Evolutionary conservation across 768 basidiomycete genomes (phyloP), one percentile per base, ranked within the genome.

Genomic region (Auriscalpium orientale): DNA sequence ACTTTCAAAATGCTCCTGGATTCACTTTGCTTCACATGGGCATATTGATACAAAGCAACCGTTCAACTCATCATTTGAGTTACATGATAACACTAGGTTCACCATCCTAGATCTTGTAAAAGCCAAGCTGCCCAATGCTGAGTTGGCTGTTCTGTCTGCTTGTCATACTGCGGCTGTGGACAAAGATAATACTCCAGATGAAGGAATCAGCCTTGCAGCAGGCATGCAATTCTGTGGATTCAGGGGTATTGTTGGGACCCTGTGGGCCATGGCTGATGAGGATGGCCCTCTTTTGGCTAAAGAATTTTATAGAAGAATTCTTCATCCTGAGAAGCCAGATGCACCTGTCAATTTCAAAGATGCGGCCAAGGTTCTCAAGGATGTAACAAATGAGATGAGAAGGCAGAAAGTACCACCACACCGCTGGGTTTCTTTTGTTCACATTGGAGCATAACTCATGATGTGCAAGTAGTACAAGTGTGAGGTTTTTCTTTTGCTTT

Each of bases 171-270:
- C 56, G 35, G 56, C 43, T 11, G 56, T 52, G 46, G 54, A 49
- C 9, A 51, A 53, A 13, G 16, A n/a, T 18, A 2, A n/a, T 15
- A 36, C 34, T 5, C 38, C 59, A 2, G 61, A 62, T 34, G 56
- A 62, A 38, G 59, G 50, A 11, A 36, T 62, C n/a, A 56, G 57
- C 49, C 59, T 60, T 28, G 60, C 61, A 1, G 59, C 59, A 8
- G 61, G 44, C 43, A 60, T 62, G 61, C 52, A 59, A 8, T 49
- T 54, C n/a, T 53, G 53, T 20, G 58, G 56, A 0, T 62, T 59
- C 53, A 20, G 52, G 3, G 51, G 55, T 20, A 52, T 35, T 11
- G 53, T 62, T 16, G 61, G 48, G 35, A 62, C 61, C 15, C 38
- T 59, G 5, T 62, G 60, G 58, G 53, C 51, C 38, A 60, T 62